Evolutionary conservation across 495 filamentous ascomycete genomes (phyloP).

Genomic region (Pyrenula aspistea): DNA sequence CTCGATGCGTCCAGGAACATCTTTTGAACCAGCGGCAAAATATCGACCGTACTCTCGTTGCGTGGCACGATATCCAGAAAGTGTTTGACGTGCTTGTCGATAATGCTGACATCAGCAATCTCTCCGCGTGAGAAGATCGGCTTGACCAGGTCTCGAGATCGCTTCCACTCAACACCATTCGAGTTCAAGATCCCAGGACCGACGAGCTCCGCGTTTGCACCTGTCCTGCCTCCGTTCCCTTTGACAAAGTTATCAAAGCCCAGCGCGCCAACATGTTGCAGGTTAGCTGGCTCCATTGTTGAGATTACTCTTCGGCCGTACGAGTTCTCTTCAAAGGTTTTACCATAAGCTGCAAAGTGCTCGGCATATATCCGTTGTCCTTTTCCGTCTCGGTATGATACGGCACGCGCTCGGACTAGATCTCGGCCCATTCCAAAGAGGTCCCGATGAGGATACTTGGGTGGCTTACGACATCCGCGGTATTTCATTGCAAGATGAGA

Average conservation of each 20-base stretch:
- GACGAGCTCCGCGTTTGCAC: neutral
- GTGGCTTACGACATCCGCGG: neutral
- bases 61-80: slow-evolving; percentile 35
- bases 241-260: neutral
- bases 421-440: neutral
- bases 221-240: neutral
- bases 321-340: slow-evolving; percentile 20
- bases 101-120: slow-evolving; percentile 33
- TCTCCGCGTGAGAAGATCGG: slow-evolving; percentile 1
- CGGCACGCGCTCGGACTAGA: neutral
- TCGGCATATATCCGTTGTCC: neutral
- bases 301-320: slow-evolving; percentile 21
- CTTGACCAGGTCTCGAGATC: neutral
- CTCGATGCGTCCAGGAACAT: slow-evolving; percentile 57
- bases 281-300: slow-evolving; percentile 67
- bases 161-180: neutral
- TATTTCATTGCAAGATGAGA: neutral
- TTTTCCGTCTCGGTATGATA: slow-evolving; percentile 11
- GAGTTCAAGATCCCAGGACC: neutral
- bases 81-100: slow-evolving; percentile 44
- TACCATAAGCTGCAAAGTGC: slow-evolving; percentile 20
- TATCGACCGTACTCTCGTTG: slow-evolving; percentile 38
- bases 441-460: neutral
- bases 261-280: neutral
- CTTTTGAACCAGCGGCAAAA: slow-evolving; percentile 45